Conservation (phyloP, 179 eudicot genomes). For the Drosera spatulata region DNA sequence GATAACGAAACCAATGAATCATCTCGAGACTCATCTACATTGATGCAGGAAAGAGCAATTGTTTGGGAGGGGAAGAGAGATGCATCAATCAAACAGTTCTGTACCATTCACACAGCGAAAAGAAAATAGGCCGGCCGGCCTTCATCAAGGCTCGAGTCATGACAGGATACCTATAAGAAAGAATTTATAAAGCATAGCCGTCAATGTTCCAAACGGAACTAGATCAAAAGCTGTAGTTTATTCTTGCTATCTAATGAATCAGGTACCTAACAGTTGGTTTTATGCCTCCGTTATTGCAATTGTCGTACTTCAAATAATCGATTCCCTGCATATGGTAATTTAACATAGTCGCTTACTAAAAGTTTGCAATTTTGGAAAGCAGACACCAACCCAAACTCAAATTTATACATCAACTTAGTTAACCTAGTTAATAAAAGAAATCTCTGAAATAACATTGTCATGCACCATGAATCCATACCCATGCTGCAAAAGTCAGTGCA, state of each 20-base stretch:
- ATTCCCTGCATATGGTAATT: slow-evolving; percentile 36
- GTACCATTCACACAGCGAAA: slow-evolving; percentile 92
- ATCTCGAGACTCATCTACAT: too few relatives aligned
- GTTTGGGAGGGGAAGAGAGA: too few relatives aligned
- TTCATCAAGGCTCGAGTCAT: slow-evolving; percentile 87
- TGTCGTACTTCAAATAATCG: slow-evolving; percentile 89
- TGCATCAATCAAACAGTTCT: background rate
- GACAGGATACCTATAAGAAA: slow-evolving; percentile 46
- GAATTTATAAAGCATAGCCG: too few relatives aligned
- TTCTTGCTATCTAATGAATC: background rate
- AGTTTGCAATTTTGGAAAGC: too few relatives aligned
- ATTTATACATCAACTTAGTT: too few relatives aligned
- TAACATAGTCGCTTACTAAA: too few relatives aligned
- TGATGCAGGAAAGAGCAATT: too few relatives aligned
- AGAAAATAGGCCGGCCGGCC: slow-evolving; percentile 68
- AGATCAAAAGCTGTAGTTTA: too few relatives aligned
- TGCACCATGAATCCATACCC: slow-evolving; percentile 51
- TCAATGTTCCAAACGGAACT: too few relatives aligned
- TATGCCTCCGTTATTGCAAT: slow-evolving; percentile 51
- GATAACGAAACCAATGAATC: background rate
- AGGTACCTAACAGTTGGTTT: slow-evolving; percentile 58
- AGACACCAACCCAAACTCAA: too few relatives aligned
- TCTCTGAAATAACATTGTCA: too few relatives aligned
- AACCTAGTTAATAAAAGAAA: too few relatives aligned
- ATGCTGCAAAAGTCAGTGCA: slow-evolving; percentile 73